Conservation (phyloP, 2,329 filamentous ascomycete genomes). For the Emergomyces orientalis region DNA sequence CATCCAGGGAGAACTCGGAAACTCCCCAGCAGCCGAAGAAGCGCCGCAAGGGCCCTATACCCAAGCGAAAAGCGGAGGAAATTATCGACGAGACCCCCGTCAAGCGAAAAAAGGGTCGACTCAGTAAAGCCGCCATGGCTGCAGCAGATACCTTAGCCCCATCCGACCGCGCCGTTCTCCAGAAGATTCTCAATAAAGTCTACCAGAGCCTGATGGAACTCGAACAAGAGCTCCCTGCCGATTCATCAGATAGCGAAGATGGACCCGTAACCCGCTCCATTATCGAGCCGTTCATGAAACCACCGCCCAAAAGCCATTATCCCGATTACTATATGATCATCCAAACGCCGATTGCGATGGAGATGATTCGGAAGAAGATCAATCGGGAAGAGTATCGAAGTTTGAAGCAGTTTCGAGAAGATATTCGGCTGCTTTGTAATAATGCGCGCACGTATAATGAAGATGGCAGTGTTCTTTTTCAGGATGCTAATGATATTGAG, state of each 20-base stretch:
- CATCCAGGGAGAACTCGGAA: constrained; percentile 76
- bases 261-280: constrained; percentile 61
- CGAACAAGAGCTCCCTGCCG: constrained; percentile 58
- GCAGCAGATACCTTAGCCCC: constrained; percentile 51
- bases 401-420: constrained; percentile 68
- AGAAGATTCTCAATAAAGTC: constrained; percentile 65
- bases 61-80: constrained; percentile 81
- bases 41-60: constrained; percentile 67
- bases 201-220: constrained; percentile 75
- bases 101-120: constrained; percentile 66
- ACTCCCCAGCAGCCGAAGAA: constrained; percentile 61
- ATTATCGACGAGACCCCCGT: constrained; percentile 67
- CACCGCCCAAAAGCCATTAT: constrained; percentile 81
- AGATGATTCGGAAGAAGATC: constrained; percentile 87
- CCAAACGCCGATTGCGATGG: constrained; percentile 87
- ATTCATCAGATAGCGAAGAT: constrained; percentile 45
- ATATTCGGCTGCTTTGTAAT: constrained; percentile 73
- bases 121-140: constrained; percentile 49
- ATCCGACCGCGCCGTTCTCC: constrained; percentile 65
- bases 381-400: constrained; percentile 89
- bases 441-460: constrained; percentile 97
- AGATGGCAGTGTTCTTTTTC: constrained; percentile 81
- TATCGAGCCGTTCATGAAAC: constrained; percentile 87
- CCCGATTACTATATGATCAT: constrained; percentile 95
- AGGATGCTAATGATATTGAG: constrained; percentile 88